A percentile compares a stretch with the other conserved stretches of the same genome.
These are phyloP conservation scores for Aspergillus spinulosporus DNA, from an alignment of 2,329 filamentous ascomycete genomes.

Conservation along the genomic window DNA sequence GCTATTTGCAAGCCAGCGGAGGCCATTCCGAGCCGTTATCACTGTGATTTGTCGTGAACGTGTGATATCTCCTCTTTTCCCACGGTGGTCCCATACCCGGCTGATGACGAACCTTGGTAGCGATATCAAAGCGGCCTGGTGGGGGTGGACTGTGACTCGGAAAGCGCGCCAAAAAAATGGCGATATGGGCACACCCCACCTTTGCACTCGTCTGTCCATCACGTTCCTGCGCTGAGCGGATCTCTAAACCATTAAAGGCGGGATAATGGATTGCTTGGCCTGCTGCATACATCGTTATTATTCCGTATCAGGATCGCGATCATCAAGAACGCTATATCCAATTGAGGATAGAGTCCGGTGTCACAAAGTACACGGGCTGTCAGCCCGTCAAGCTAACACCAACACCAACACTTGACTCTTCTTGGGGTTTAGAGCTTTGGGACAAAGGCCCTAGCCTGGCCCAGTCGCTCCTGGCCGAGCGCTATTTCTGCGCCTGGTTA, in stretches of 20 bases:
- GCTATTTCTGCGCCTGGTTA: slow-evolving; percentile 1
- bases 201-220: not conserved
- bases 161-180: not conserved
- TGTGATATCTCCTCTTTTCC: slow-evolving; percentile 5
- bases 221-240: not conserved
- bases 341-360: not conserved
- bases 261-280: not conserved
- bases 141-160: not conserved
- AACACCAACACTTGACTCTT: not conserved
- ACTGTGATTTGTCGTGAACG: slow-evolving; percentile 8
- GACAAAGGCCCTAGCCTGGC: not conserved
- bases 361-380: not conserved
- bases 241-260: not conserved
- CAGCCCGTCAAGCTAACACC: not conserved
- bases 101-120: slow-evolving; percentile 8
- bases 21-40: not conserved
- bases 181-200: not conserved
- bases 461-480: not conserved
- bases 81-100: not conserved
- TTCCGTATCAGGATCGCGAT: not conserved
- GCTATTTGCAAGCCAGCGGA: not conserved
- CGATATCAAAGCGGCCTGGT: slow-evolving; percentile 2
- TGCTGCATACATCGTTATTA: not conserved
- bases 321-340: not conserved
- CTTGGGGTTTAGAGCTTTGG: not conserved